Conservation (phyloP, 305 asterid genomes). For the Petunia hybrid region DNA sequence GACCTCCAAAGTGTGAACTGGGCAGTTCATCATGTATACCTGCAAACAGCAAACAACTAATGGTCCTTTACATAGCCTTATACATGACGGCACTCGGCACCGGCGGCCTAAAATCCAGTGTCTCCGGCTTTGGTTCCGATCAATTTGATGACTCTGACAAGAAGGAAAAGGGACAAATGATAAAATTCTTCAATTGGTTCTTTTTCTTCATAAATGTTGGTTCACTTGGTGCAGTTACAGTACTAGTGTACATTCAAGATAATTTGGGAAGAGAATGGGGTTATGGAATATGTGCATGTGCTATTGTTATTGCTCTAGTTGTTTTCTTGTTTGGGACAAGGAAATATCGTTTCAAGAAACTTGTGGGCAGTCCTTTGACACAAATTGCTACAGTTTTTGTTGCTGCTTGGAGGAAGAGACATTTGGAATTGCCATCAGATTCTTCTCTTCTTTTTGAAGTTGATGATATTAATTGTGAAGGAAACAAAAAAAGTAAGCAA, state of each 20-base stretch:
- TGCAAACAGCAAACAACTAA: slow-evolving; percentile 56
- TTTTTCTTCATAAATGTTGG: slow-evolving; percentile 70
- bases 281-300: slow-evolving; percentile 79
- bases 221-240: slow-evolving; percentile 57
- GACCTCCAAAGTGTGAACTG: slow-evolving; percentile 70
- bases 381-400: slow-evolving; percentile 79
- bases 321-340: slow-evolving; percentile 72
- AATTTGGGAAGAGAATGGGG: slow-evolving; percentile 80
- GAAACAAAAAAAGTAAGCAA: slow-evolving; percentile 56
- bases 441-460: slow-evolving; percentile 53
- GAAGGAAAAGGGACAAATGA: slow-evolving; percentile 63
- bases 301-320: slow-evolving; percentile 57
- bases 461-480: slow-evolving; percentile 45
- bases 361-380: slow-evolving; percentile 82
- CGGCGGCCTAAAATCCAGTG: slow-evolving; percentile 82
- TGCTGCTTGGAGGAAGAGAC: slow-evolving; percentile 79
- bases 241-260: slow-evolving; percentile 78
- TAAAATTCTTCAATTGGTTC: slow-evolving; percentile 84
- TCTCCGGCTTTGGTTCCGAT: slow-evolving; percentile 84
- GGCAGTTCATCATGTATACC: slow-evolving; percentile 58
- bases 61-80: slow-evolving; percentile 58
- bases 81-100: slow-evolving; percentile 85
- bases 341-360: slow-evolving; percentile 85
- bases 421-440: slow-evolving; percentile 68
- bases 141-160: slow-evolving; percentile 74